Evolutionary conservation across 1,284 basidiomycete species (phyloP).

Genomic region (Naganishia cerealis): DNA sequence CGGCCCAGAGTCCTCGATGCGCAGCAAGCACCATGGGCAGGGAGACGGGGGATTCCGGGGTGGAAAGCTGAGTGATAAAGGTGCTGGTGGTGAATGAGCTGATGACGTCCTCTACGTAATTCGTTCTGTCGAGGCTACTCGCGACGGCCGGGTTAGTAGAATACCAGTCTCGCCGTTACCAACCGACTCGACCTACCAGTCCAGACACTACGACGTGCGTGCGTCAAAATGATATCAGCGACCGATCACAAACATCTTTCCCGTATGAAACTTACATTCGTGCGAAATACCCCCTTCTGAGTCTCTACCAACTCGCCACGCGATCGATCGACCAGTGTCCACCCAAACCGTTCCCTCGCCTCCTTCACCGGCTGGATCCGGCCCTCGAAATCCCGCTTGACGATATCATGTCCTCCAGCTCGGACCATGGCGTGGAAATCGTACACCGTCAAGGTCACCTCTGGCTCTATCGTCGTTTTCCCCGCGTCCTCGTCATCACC

Average conservation of each 20-base stretch:
- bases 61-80: conserved; percentile 48
- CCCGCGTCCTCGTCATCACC: not conserved
- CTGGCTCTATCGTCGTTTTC: conserved; percentile 26
- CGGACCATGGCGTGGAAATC: conserved; percentile 88
- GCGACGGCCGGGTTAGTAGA: conserved; percentile 34
- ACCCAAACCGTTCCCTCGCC: conserved; percentile 78
- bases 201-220: conserved; percentile 65
- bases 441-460: conserved; percentile 71
- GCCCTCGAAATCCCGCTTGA: conserved; percentile 73
- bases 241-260: too few species aligned
- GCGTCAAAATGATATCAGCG: not conserved
- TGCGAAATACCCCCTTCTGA: conserved; percentile 87
- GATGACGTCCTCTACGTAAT: conserved; percentile 91
- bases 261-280: conserved; percentile 60
- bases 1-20: conserved; percentile 93
- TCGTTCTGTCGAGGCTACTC: conserved; percentile 87
- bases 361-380: conserved; percentile 64
- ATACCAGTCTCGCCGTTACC: conserved; percentile 15
- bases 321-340: conserved; percentile 70
- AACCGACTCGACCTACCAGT: conserved; percentile 66
- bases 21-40: conserved; percentile 66
- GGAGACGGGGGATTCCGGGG: conserved; percentile 47
- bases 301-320: conserved; percentile 70
- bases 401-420: conserved; percentile 82
- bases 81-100: conserved; percentile 70